Evolutionary conservation across 331 rosid species (phyloP).

Genomic region (Malus hybrid): DNA sequence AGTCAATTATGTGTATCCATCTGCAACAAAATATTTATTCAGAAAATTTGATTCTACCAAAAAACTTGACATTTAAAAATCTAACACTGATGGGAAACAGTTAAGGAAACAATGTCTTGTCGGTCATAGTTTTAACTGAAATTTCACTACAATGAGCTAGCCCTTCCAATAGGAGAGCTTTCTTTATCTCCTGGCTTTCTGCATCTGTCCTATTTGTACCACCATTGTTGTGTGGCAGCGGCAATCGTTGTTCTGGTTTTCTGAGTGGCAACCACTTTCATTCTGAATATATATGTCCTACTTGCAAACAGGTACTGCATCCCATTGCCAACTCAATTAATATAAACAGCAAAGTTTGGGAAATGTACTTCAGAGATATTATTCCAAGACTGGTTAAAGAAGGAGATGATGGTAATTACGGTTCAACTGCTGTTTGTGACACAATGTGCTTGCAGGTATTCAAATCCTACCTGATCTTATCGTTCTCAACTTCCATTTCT

Average conservation of each 20-base stretch:
- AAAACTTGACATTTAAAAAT: not conserved
- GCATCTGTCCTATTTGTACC: not conserved
- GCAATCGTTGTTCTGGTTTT: not conserved
- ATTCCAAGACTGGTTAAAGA: conserved; percentile 64
- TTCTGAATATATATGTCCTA: not conserved
- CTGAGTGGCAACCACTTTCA: not conserved
- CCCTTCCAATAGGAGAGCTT: not conserved
- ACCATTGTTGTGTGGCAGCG: not conserved
- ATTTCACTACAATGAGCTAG: not conserved
- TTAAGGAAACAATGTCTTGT: not conserved
- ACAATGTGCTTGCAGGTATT: conserved; percentile 90
- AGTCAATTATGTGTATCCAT: not conserved
- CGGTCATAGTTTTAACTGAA: not conserved
- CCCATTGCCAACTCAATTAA: conserved; percentile 65
- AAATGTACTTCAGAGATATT: conserved; percentile 69
- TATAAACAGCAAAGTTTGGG: conserved; percentile 73
- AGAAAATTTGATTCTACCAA: not conserved
- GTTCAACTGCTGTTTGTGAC: conserved; percentile 89
- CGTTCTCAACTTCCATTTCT: not conserved
- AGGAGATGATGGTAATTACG: conserved; percentile 86
- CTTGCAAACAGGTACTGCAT: conserved; percentile 65
- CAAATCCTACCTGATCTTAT: conserved; percentile 4
- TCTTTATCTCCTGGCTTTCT: not conserved
- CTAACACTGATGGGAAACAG: not conserved
- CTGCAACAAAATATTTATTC: not conserved